Conservation (phyloP, 176 grass and related monocot genomes). For the Pharus latifolius region DNA sequence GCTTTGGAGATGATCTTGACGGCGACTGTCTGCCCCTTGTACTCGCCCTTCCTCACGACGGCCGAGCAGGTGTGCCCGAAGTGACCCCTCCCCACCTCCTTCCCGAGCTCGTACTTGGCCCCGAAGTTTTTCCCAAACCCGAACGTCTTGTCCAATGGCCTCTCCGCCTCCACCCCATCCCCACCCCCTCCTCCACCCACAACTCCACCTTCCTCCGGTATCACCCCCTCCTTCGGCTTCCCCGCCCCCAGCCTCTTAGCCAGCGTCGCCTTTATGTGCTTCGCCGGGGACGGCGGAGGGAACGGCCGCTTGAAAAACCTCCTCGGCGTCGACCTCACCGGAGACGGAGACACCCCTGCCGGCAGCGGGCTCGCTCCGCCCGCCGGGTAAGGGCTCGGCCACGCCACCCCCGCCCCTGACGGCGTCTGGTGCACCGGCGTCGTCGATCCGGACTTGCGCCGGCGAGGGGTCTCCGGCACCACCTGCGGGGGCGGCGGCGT, state of each 20-base stretch:
- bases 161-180: conserved; percentile 50
- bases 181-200: background rate
- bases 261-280: conserved; percentile 85
- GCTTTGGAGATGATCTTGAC: conserved; percentile 98
- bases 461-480: conserved; percentile 5
- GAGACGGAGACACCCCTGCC: conserved; percentile 70
- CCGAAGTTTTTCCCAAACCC: conserved; percentile 86
- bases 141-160: conserved; percentile 85
- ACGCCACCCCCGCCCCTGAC: conserved; percentile 8
- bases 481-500: conserved; percentile 8
- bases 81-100: conserved; percentile 96
- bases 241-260: conserved; percentile 58
- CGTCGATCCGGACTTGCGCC: conserved; percentile 32
- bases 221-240: conserved; percentile 65
- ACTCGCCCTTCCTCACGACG: conserved; percentile 79
- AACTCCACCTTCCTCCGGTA: conserved; percentile 59
- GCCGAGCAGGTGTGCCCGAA: conserved; percentile 91
- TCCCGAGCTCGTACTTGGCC: conserved; percentile 90
- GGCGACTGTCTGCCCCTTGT: conserved; percentile 71
- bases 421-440: conserved; percentile 43
- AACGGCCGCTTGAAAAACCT: conserved; percentile 90
- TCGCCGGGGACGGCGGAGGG: conserved; percentile 89
- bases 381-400: conserved; percentile 68
- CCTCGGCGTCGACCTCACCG: conserved; percentile 70
- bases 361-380: conserved; percentile 57